These are phyloP conservation scores for Russula emetica DNA, from an alignment of 768 basidiomycete species.

Conservation along the genomic window DNA sequence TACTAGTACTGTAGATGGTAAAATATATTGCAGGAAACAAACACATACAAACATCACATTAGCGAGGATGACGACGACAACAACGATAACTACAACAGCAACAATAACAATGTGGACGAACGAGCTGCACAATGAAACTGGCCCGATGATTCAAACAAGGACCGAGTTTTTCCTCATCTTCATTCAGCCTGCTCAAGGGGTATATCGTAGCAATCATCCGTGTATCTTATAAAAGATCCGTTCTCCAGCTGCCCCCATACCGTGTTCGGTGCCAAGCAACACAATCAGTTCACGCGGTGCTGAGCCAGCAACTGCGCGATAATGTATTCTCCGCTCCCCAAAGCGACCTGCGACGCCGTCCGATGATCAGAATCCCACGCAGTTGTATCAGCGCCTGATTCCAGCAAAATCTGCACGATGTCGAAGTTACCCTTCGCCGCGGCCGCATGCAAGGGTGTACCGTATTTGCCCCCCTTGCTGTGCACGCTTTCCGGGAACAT, in stretches of 20 bases:
- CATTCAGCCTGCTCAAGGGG: neutral
- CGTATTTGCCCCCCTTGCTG: neutral
- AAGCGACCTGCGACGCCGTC: slow-evolving; percentile 17
- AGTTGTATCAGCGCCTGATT: neutral
- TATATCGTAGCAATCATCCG: neutral
- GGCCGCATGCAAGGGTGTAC: slow-evolving; percentile 12
- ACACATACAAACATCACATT: neutral
- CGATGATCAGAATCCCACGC: slow-evolving; percentile 3
- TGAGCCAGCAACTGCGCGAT: slow-evolving; percentile 15
- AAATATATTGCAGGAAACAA: neutral
- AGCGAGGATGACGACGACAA: neutral
- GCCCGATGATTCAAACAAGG: neutral
- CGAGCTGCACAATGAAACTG: neutral
- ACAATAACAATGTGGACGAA: neutral
- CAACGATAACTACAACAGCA: neutral
- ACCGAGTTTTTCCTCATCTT: neutral
- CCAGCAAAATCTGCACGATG: slow-evolving; percentile 8
- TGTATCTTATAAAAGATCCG: neutral
- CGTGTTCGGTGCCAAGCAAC: neutral
- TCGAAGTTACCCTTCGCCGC: slow-evolving; percentile 5
- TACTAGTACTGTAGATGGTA: too few species aligned
- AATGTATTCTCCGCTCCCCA: slow-evolving; percentile 4
- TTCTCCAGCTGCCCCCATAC: neutral
- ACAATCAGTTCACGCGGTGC: slow-evolving; percentile 1
- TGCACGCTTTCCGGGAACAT: neutral